Evolutionary conservation across 169 alveolate species (phyloP), one percentile per base, ranked within the genome.

Genomic region (Eimeria falciformis): DNA sequence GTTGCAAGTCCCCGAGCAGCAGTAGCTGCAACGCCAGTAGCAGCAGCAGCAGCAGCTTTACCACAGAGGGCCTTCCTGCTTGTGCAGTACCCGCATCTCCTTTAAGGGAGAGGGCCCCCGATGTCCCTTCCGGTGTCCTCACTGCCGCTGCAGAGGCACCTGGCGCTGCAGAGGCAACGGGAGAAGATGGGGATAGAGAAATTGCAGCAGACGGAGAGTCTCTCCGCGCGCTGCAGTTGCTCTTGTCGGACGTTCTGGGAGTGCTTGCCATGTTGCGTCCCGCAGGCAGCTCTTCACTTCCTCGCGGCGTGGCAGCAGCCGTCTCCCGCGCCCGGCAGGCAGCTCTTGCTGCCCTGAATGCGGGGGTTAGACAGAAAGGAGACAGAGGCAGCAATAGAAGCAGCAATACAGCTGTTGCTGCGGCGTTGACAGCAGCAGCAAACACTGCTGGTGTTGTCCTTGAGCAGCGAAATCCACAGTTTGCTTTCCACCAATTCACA

Each of bases 171-270:
- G n/a, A n/a, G n/a, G n/a, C n/a, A n/a, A n/a, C n/a, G n/a, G n/a
- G n/a, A n/a, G n/a, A n/a, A n/a, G n/a, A n/a, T n/a, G n/a, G n/a
- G n/a, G n/a, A n/a, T n/a, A n/a, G n/a, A n/a, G n/a, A n/a, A n/a
- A n/a, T n/a, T n/a, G n/a, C n/a, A n/a, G n/a, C n/a, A n/a, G 71
- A 14, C 9, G 71, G 33, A 9, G 71, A 58, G 33, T 58, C 7
- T 27, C 71, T 58, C 29, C 71, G 71, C 29, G 71, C 71, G 33
- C 27, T 58, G 71, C 71, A 58, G 71, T 25, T 71, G 82, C 55
- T 29, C 18, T 12, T 71, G 23, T 37, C 29, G 33, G 45, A 11
- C 3, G 25, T 43, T 23, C 17, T 71, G 82, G 45, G 29, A 12
- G 82, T 71, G 3, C 18, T 68, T 5, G 47, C 47, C 9, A 68